These are phyloP conservation scores for Stagonosporopsis cucurbitacearum DNA, from an alignment of 2,329 filamentous ascomycete species.

Conservation along the genomic window DNA sequence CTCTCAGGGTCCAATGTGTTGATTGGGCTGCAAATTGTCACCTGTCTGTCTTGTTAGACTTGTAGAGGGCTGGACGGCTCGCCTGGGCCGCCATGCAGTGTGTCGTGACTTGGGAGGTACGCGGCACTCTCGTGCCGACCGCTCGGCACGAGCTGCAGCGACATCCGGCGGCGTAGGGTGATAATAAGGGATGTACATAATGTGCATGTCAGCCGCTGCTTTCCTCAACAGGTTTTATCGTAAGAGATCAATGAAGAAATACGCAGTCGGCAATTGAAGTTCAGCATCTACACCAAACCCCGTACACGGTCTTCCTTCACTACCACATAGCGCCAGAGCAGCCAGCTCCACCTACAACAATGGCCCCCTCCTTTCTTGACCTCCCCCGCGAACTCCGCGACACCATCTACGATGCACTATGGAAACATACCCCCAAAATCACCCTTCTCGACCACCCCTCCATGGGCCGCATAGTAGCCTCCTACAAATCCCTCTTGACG, in stretches of 20 bases:
- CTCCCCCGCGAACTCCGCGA: constrained; percentile 20
- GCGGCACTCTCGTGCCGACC: constrained; percentile 11
- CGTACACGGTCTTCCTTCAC: neutral
- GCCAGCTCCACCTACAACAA: neutral
- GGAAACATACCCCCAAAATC: constrained; percentile 3
- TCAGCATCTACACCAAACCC: neutral
- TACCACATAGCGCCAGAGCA: too few species aligned
- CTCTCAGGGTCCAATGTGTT: constrained; percentile 13
- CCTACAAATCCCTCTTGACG: constrained; percentile 5
- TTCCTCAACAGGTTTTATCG: neutral
- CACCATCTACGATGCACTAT: constrained; percentile 13
- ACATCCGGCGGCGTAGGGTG: constrained; percentile 2
- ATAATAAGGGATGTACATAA: constrained; percentile 4
- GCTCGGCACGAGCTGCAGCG: constrained; percentile 15
- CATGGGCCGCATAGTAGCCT: constrained; percentile 6
- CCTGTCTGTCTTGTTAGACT: constrained; percentile 8
- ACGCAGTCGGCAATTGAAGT: neutral
- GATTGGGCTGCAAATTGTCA: constrained; percentile 15
- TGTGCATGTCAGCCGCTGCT: neutral
- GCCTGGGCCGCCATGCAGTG: neutral
- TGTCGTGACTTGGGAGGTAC: constrained; percentile 7
- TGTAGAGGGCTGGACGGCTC: constrained; percentile 1
- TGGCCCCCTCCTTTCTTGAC: constrained; percentile 11
- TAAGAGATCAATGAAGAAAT: neutral
- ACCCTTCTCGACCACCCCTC: constrained; percentile 8